Evolutionary conservation across 805 yeast species (phyloP), one percentile per base, ranked within the genome.

Genomic region (Teunomyces aglyptinius): DNA sequence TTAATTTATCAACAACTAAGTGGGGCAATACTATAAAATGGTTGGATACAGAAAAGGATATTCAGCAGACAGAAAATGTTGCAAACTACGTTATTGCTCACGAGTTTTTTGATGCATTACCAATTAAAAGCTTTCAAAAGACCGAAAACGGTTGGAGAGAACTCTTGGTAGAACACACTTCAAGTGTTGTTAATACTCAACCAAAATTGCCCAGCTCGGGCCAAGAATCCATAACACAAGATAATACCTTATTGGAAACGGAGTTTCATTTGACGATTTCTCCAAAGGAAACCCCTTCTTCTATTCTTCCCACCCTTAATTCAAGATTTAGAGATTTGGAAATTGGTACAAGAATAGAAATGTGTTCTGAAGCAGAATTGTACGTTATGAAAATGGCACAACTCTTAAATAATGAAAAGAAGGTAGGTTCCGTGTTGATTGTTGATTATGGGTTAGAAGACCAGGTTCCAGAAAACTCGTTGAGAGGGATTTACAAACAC

Each of bases 31-130:
- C 62, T 0, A 67, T 88, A 2, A 64, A 61, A n/a, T 83, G 88
- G 88, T 71, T 77, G 3, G 80, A 80, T 46, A 83, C 82, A 6
- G 83, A 79, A 49, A 70, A 72, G 40, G 83, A 80, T 47, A 62
- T 78, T 3, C 41, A 22, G 6, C 39, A 56, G 6, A 46, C 33
- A 1, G 58, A 55, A 24, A 32, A 45, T 3, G 55, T 59, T 32
- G 72, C 87, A 36, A 85, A 86, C 49, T 88, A 80, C 59, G 71
- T 86, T 4, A 61, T 89, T 45, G 94, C 95, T 0, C 96, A 89
- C 60, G 96, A 89, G 62, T 89, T 89, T 57, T 89, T 85, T 59
- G 96, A 89, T 64, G 96, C 96, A 0, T 68, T 89, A 46, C 96
- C 96, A 0, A 82, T 89, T 19, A 82, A 84, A 52, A 78, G 83